Evolutionary conservation across 2,329 filamentous ascomycete genomes (phyloP), one percentile per base, ranked within the genome.

Genomic region (Talaromyces sp.): DNA sequence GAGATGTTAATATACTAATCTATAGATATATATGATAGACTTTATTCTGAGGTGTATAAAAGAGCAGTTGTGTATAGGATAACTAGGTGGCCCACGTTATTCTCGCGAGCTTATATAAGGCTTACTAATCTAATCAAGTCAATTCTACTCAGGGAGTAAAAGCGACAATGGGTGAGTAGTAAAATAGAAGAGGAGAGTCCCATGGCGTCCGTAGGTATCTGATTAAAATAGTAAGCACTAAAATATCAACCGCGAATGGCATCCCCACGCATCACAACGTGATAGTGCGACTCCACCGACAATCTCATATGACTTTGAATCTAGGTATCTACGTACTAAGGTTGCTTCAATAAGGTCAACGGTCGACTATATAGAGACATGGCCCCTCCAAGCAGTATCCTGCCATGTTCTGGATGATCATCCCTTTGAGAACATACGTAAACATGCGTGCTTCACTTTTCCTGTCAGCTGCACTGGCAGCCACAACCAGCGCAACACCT

Each of bases 381-480:
- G 31, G 15, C 19, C 7, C 7, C 13, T 17, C 39, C 57, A 35
- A 43, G 39, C 41, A 3, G 33, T 19, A 9, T 33, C n/a, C 35
- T 11, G 13, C 33, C 33, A 50, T 50, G 10, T n/a, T 41, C 15
- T 19, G 7, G 27, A 52, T 47, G 19, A n/a, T 19, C 19, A 37
- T 10, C 3, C 41, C n/a, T 37, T n/a, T 9, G 3, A 37, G 25
- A 39, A 6, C 31, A 56, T 37, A 56, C 5, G 4, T 31, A 31
- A 69, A 62, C 11, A 71, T 69, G 70, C 68, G 50, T 41, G 8
- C 64, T 39, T 67, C 62, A 39, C 45, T 25, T 9, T 35, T 68
- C n/a, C 19, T 66, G 3, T 25, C 61, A n/a, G 60, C 65, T 17
- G 66, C 64, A 3, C 35, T 67, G 3, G 49, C 70, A 37, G 52